These are phyloP conservation scores for Colletotrichum coccodes DNA, from an alignment of 2,329 filamentous ascomycete genomes.

Conservation along the genomic window DNA sequence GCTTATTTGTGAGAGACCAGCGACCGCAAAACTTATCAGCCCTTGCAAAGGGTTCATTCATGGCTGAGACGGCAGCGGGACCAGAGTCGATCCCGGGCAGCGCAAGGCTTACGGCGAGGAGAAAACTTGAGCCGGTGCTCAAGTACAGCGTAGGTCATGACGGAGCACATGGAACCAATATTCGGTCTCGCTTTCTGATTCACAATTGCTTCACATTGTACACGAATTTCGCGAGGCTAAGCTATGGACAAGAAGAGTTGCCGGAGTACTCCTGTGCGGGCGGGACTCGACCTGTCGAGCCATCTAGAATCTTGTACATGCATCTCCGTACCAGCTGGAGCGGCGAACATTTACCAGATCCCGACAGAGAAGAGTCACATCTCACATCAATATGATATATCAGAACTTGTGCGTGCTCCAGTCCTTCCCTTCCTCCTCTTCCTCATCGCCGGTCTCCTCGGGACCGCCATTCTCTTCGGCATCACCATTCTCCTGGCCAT, in stretches of 20 bases:
- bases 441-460: constrained; percentile 33
- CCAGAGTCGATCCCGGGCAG: too few relatives aligned
- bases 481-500: constrained; percentile 29
- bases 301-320: not conserved
- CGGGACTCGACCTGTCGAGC: not conserved
- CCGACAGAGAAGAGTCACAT: not conserved
- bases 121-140: too few relatives aligned
- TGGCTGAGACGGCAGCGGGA: too few relatives aligned
- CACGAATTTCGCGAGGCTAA: not conserved
- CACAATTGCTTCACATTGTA: not conserved
- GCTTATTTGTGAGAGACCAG: too few relatives aligned
- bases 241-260: not conserved
- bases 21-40: too few relatives aligned
- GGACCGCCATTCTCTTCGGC: constrained; percentile 20
- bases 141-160: too few relatives aligned
- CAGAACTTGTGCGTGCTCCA: constrained; percentile 31
- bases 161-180: too few relatives aligned
- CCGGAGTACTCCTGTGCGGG: not conserved
- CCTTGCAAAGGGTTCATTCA: too few relatives aligned
- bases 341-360: too few relatives aligned
- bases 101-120: too few relatives aligned
- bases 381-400: not conserved
- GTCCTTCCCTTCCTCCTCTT: constrained; percentile 23
- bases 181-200: too few relatives aligned
- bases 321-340: not conserved